These are phyloP conservation scores for Aspergillus fijiensis DNA, from an alignment of 2,329 filamentous ascomycete genomes.

Conservation along the genomic window DNA sequence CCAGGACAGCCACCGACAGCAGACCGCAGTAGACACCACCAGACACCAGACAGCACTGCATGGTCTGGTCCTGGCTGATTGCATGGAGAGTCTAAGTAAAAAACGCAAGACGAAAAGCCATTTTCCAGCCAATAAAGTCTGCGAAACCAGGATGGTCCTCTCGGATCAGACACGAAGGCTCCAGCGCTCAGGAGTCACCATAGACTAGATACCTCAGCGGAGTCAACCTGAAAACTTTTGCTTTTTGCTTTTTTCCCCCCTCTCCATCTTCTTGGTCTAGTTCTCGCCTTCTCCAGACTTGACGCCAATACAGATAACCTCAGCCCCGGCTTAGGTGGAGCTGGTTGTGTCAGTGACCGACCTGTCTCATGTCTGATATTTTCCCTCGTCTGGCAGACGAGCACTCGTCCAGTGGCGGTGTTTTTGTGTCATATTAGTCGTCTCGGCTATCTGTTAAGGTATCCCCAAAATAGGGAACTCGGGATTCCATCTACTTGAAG, in stretches of 20 bases:
- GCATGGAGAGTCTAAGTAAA: not conserved
- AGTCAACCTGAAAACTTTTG: not conserved
- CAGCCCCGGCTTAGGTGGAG: conserved; percentile 2
- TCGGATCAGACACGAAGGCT: not conserved
- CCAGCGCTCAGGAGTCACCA: not conserved
- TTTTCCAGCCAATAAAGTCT: not conserved
- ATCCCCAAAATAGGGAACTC: too few relatives aligned
- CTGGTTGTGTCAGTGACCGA: not conserved
- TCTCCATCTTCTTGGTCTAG: too few relatives aligned
- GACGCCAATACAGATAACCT: conserved; percentile 6
- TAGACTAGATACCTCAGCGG: too few relatives aligned
- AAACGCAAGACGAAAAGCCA: not conserved
- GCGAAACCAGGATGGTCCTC: not conserved
- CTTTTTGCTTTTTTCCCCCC: not conserved
- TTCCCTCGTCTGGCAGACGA: not conserved
- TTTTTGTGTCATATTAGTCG: not conserved
- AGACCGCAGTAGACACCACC: not conserved
- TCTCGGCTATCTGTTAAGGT: not conserved
- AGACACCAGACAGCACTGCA: conserved; percentile 1
- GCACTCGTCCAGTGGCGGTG: not conserved
- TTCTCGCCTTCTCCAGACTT: not conserved
- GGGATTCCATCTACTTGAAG: too few relatives aligned
- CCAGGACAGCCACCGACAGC: conserved; percentile 17
- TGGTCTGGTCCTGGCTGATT: not conserved
- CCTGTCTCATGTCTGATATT: conserved; percentile 4